Evolutionary conservation across 805 yeast genomes (phyloP).

Genomic region (Yamadazyma paraphyllophila): DNA sequence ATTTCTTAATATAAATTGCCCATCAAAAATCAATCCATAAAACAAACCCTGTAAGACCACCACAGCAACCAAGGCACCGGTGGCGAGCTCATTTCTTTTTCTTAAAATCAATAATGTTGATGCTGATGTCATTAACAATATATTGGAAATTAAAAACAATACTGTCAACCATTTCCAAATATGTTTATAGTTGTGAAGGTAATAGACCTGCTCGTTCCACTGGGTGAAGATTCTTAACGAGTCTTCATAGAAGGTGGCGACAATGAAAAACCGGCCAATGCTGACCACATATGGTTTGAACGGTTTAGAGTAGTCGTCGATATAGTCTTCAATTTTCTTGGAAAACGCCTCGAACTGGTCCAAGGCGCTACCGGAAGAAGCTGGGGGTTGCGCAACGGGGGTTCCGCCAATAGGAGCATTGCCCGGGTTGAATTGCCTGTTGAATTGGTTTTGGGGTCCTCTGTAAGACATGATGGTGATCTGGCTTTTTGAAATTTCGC

Average conservation of each 20-base stretch:
- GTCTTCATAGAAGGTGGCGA: constrained; percentile 92
- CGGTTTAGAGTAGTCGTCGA: constrained; percentile 50
- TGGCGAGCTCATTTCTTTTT: constrained; percentile 66
- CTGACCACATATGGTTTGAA: constrained; percentile 78
- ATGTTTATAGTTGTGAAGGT: constrained; percentile 75
- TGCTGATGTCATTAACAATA: constrained; percentile 68
- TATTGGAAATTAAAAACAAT: constrained; percentile 63
- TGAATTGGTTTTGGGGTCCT: constrained; percentile 41
- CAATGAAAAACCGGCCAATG: constrained; percentile 85
- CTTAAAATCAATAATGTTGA: constrained; percentile 70
- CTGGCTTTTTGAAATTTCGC: constrained; percentile 4
- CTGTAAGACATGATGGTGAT: constrained; percentile 38
- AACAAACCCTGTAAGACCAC: constrained; percentile 81
- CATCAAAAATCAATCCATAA: constrained; percentile 82
- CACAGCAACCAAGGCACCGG: constrained; percentile 65
- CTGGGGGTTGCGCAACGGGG: constrained; percentile 28
- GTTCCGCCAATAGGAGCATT: constrained; percentile 1
- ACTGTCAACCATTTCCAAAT: constrained; percentile 74
- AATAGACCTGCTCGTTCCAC: constrained; percentile 89
- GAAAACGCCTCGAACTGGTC: constrained; percentile 51
- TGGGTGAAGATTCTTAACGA: constrained; percentile 78
- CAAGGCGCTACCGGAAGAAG: constrained; percentile 24
- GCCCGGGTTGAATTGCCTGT: constrained; percentile 31
- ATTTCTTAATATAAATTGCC: constrained; percentile 80
- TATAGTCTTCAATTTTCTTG: constrained; percentile 51